These are phyloP conservation scores for Tricholomella constricta DNA, from an alignment of 768 basidiomycete species.

Conservation along the genomic window DNA sequence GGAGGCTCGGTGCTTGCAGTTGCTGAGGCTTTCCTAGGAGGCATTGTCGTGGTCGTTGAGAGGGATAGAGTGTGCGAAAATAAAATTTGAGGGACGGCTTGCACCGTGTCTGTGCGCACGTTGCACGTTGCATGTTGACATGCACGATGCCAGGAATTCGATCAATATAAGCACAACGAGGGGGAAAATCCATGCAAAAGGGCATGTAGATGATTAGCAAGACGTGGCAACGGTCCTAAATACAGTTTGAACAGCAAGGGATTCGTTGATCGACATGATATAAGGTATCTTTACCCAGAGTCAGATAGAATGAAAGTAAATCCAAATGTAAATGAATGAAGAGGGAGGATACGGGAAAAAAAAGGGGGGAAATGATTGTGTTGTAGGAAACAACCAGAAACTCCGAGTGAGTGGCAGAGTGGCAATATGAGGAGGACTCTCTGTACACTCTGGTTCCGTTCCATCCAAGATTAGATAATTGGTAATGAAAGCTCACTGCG, in stretches of 20 bases:
- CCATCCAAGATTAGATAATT: not conserved
- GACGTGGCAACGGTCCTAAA: not conserved
- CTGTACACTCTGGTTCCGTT: not conserved
- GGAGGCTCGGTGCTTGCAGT: constrained; percentile 39
- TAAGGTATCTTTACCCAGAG: constrained; percentile 13
- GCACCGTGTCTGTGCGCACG: constrained; percentile 2
- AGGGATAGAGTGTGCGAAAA: constrained; percentile 14
- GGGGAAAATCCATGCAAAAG: not conserved
- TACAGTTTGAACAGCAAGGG: not conserved
- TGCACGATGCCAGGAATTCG: not conserved
- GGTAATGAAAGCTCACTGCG: not conserved
- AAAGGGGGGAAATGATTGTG: not conserved
- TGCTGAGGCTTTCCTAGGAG: constrained; percentile 38
- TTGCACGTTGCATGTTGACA: constrained; percentile 2
- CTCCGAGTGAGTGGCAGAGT: not conserved
- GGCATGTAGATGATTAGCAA: not conserved
- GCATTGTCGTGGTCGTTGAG: constrained; percentile 27
- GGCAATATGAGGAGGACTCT: not conserved
- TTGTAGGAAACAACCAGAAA: not conserved
- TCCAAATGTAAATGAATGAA: constrained; percentile 13
- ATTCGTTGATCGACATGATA: not conserved
- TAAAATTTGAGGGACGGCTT: not conserved
- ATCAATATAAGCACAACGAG: not conserved
- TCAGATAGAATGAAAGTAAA: constrained; percentile 6
- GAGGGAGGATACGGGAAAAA: not conserved